Base-by-base conservation (phyloP, 2,329 filamentous ascomycete species). In the Paraconiothyrium sp. region DNA sequence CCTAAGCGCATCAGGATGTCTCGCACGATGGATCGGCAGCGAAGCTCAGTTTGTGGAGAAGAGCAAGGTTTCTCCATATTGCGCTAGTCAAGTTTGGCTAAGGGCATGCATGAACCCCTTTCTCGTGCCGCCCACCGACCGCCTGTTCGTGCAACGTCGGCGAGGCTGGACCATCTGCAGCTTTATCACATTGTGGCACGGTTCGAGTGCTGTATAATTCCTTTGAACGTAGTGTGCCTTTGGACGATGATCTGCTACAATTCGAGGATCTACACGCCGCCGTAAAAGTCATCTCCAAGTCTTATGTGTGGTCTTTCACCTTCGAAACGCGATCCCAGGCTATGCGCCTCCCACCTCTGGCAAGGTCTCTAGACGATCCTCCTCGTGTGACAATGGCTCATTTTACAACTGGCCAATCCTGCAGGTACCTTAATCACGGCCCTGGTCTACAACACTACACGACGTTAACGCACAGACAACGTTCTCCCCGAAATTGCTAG, bases 21-120 rank as follows among this genome's bases (percentile, higher is more conserved):
- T 30, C 20, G 35, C 35, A 41, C 50, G 5, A 22, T 34, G 8
- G 52, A 55, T 55, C 52, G n/a, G 39, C 52, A 16, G 52, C 39
- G 39, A 44, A 55, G 52, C 52, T 55, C 52, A 46, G 52, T 55
- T 46, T 55, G 52, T 35, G 52, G 52, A 46, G 52, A 55, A 55
- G 37, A 24, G 27, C 52, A 55, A 9, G 52, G 52, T 13, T 55
- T 55, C 52, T 55, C 52, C 52, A 55, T 55, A 55, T 44, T 55
- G n/a, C 16, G 39, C 52, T 55, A 55, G n/a, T 34, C 7, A 16
- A 27, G 16, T 32, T 20, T 9, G 14, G 27, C 3, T 13, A 22
- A 35, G 14, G 14, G 52, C 39, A 27, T 55, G 24, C 52, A 46
- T 46, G 50, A 55, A 14, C 52, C 52, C 52, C 52, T 46, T 55